These are phyloP conservation scores for Fragosphaeria purpurea DNA, from an alignment of 2,329 filamentous ascomycete species.

Conservation along the genomic window DNA sequence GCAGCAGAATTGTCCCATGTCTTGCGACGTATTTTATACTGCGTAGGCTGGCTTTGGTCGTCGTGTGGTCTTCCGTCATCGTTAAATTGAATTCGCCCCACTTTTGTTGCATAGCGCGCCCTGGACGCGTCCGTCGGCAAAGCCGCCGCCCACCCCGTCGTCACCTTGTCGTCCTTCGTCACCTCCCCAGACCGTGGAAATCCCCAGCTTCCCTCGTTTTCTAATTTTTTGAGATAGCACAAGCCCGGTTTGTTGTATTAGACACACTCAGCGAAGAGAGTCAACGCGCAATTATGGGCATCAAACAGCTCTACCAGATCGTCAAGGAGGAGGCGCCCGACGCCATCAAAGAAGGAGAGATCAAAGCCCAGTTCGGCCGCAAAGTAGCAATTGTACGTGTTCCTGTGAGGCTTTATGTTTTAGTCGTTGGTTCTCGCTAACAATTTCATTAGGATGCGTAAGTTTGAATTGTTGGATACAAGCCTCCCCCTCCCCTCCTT, in stretches of 20 bases:
- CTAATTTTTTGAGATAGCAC: neutral
- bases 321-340: slow-evolving; percentile 92
- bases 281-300: slow-evolving; percentile 40
- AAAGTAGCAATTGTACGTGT: slow-evolving; percentile 87
- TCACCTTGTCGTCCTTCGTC: too few relatives aligned
- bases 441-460: slow-evolving; percentile 10
- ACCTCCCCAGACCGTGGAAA: too few relatives aligned
- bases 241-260: neutral
- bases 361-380: slow-evolving; percentile 97
- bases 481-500: neutral
- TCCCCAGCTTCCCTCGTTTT: too few relatives aligned
- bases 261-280: neutral
- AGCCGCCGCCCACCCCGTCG: too few relatives aligned
- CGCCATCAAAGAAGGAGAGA: slow-evolving; percentile 90
- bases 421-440: neutral
- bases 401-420: slow-evolving; percentile 8
- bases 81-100: slow-evolving; percentile 1
- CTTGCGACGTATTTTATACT: too few relatives aligned
- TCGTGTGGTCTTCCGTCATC: neutral
- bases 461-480: neutral
- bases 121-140: neutral
- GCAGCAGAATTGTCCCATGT: too few relatives aligned
- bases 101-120: neutral
- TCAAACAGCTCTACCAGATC: slow-evolving; percentile 67
- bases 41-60: too few relatives aligned